Evolutionary conservation across 2,329 filamentous ascomycete species (phyloP), one percentile per base, ranked within the genome.

Genomic region (Phaeosphaeriaceae sp.): DNA sequence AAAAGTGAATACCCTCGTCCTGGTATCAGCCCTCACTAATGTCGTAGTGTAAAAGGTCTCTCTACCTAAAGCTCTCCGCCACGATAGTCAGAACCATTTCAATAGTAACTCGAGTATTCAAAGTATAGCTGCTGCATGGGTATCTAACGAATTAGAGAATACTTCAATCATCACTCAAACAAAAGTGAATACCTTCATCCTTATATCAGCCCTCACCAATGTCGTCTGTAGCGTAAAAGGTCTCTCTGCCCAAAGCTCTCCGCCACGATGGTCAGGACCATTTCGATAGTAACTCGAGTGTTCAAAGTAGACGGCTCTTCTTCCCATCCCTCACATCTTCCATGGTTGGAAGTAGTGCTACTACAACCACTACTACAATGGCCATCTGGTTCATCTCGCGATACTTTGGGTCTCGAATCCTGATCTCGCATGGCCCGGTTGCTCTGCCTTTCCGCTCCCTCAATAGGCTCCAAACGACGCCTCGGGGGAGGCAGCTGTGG

Each of bases 191-290:
- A n/a, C n/a, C n/a, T n/a, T n/a, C n/a, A n/a, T n/a, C n/a, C n/a
- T n/a, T n/a, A n/a, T n/a, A n/a, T n/a, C n/a, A n/a, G n/a, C 5
- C 23, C 4, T 53, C 38, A 63, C 61, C 63, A 66, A 16, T 41
- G 45, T 38, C 87, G 83, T 49, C 91, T 83, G 54, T 87, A 89
- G 63, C 89, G 85, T 40, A 97, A 81, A 54, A 97, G 74, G 72
- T 97, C 93, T 57, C 87, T 82, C 74, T 97, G 93, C 1, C 93
- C 92, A 74, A 92, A 97, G 58, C 89, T 85, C 74, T 96, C 92
- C 62, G 91, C 92, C 39, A 89, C 87, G 29, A 97, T 82, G 0
- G 90, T 94, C 60, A 97, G 78, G 44, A 97, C 90, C 90, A 96
- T 96, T 74, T 95, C 92, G 28, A 97, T 79, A 33, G 91, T 92